Evolutionary conservation across 2,329 filamentous ascomycete genomes (phyloP), one percentile per base, ranked within the genome.

Genomic region (Fusarium sp.): DNA sequence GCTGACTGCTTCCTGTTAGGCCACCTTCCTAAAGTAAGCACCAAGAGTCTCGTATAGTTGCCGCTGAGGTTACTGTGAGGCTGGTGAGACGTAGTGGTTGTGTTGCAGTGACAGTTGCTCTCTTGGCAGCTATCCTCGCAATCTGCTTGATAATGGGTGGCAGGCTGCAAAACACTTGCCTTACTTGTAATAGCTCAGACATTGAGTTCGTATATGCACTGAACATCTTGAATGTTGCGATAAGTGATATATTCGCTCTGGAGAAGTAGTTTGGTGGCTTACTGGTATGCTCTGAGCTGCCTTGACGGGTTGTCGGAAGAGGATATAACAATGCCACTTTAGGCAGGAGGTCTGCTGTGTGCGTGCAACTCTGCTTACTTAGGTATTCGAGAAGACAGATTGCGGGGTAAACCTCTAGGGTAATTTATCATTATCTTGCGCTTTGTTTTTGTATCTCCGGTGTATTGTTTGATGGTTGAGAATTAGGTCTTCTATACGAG

Each of bases 11-110:
- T 29, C 13, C 2, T 53, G 18, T 9, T 1, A 10, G 24, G 20
- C 24, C 38, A 53, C 49, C 49, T 53, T 41, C 49, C 49, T 53
- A 53, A 53, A 53, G 8, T 13, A 53, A 53, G 27, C 13, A 13
- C 49, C 38, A 41, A 53, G 49, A 41, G 27, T 12, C 34, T 53
- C 34, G 34, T 52, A 52, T 52, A 40, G 24, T 40, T 38, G 22
- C 34, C 24, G n/a, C 34, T 38, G 34, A n/a, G 34, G 34, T 41
- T 20, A 8, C 24, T 27, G 49, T 15, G 25, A 25, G 22, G n/a
- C 9, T 15, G 24, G 18, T 16, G 30, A 18, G 41, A 27, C 25
- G 27, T n/a, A n/a, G 24, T 41, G 49, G 27, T 27, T 20, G 24
- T 43, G 24, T 13, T 53, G 24, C 24, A 53, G 25, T 18, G 24